Evolutionary conservation across 345 rosid genomes (phyloP).

Genomic region (Ricinus communis): DNA sequence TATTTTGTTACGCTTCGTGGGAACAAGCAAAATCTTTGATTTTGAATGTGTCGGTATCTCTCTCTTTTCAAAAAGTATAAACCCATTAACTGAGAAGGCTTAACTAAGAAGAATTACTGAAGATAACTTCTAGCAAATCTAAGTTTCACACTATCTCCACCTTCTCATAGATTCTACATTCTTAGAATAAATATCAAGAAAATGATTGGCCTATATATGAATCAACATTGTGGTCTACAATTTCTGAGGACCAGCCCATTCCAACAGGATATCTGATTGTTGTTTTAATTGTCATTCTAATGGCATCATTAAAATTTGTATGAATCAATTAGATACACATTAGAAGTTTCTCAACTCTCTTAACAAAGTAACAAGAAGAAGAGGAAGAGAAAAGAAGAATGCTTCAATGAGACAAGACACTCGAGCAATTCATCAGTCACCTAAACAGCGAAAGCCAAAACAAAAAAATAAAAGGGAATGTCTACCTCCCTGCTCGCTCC

Average conservation of each 20-base stretch:
- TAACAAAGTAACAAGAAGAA: not conserved
- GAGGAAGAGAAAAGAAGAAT: not conserved
- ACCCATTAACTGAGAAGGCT: not conserved
- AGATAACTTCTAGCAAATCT: not conserved
- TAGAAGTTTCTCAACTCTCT: not conserved
- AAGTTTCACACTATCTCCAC: not conserved
- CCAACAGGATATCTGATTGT: not conserved
- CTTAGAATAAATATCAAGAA: not conserved
- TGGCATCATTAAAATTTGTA: not conserved
- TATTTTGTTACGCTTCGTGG: not conserved
- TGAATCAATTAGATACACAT: not conserved
- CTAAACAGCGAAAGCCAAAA: not conserved
- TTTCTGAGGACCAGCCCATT: not conserved
- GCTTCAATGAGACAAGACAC: not conserved
- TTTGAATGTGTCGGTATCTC: too few species aligned
- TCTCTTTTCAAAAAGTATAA: not conserved
- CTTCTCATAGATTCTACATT: not conserved
- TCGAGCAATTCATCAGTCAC: not conserved
- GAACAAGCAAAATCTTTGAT: not conserved
- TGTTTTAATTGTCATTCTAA: not conserved
- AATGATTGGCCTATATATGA: not conserved
- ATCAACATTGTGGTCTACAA: too few species aligned
- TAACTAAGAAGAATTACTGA: not conserved
- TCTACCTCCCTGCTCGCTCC: conserved; percentile 31
- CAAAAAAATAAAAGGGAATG: not conserved